Evolutionary conservation across 1,284 basidiomycete genomes (phyloP), one percentile per base, ranked within the genome.

Genomic region (Rhizopogon parksii): DNA sequence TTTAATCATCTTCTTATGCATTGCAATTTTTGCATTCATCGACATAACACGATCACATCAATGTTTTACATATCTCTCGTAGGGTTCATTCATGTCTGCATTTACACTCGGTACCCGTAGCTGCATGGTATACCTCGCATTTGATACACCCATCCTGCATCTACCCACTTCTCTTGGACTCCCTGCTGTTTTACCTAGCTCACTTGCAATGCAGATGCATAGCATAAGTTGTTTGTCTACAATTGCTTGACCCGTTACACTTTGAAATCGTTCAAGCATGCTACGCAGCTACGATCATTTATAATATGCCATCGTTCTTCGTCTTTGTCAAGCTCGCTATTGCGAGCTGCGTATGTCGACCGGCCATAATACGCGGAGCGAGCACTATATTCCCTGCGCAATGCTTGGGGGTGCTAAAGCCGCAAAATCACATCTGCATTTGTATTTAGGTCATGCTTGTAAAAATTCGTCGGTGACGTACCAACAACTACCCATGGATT

Each of bases 51-150:
- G 30, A 56, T 61, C 61, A 39, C 61, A 69, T 53, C 43, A 46
- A 53, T 51, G 38, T 40, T 49, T 55, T 57, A 54, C 37, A 51
- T 54, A 53, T 54, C 50, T 54, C 53, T 49, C 52, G 53, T 39
- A 43, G 43, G 52, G 57, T 55, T 53, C 52, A 56, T 55, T 53
- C 53, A 52, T 40, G 30, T 52, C 51, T 54, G 60, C 60, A 66
- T 61, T 37, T 47, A 47, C 48, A 53, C 52, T 30, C 52, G 27
- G 45, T 47, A 53, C 46, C 45, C 45, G 35, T 40, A 51, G 34
- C 32, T 40, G 58, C 62, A 67, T 68, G 64, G 53, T 50, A 60
- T 51, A 30, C 53, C 56, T 60, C 50, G 40, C 61, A 57, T 47
- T 45, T 54, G 38, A 50, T 54, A 53, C 61, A 60, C 52, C 35